Base-by-base conservation (phyloP, 306 rosid genomes). In the Lathyrus tuberosus region DNA sequence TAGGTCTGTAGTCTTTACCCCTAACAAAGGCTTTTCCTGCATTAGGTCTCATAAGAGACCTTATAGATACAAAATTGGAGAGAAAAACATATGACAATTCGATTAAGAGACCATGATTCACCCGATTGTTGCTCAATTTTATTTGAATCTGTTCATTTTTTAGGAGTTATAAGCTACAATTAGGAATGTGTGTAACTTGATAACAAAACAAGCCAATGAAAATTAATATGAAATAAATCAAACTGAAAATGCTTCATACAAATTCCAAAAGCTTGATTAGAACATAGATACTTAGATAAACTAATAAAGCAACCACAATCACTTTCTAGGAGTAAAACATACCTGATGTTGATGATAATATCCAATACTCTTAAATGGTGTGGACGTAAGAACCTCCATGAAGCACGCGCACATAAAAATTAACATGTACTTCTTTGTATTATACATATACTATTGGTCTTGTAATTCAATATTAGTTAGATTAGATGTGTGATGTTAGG, bases 31-130 rank as follows among this genome's bases (percentile, higher is more conserved):
- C 90, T 77, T 80, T 87, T 62, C 86, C 78, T 1, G 95, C 88
- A 20, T 84, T 90, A n/a, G 90, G 79, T 62, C 84, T 84, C 86
- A 75, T 75, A 68, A 94, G 78, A 69, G 98, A 90, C 82, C 98
- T 85, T 1, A 86, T 46, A 48, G 84, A 80, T 26, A 86, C 77
- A 1, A 92, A 84, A 62, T 85, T 70, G 0, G 91, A 84, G 33
- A 90, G 92, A 68, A 87, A 94, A 75, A 94, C 80, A 75, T 81
- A 77, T 6, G 92, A 83, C 24, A 78, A 80, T 30, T 85, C 91
- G 0, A 92, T 87, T 70, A 85, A 79, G 26, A 86, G 42, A 67
- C 90, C 86, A 42, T 76, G 85, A 77, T 70, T 86, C 75, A 87
- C 81, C 48, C 84, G 74, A 35, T 84, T 81, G 28, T 94, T 94